Base-by-base conservation (phyloP, 2,329 filamentous ascomycete species). In the Curvularia sp. region DNA sequence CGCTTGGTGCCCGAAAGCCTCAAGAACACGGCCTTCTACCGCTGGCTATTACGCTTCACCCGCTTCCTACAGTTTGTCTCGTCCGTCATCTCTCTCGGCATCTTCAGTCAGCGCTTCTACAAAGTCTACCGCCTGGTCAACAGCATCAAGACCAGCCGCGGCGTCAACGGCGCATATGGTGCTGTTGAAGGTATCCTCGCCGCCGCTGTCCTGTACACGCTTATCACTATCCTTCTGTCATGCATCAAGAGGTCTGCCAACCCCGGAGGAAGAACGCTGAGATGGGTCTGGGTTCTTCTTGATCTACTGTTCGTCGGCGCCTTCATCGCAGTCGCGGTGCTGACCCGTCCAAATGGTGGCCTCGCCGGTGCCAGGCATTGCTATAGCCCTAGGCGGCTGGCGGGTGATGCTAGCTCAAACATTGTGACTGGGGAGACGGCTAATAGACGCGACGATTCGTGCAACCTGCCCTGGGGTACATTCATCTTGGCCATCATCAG, bases 131-230 rank as follows among this genome's bases (percentile, higher is more conserved):
- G 73, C 21, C 74, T 80, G 28, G 68, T 72, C 58, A 75, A 71
- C 63, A 69, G 50, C 28, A 68, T 73, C 64, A 74, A 72, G 47
- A 63, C 61, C 1, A 63, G 67, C 21, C 65, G 65, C 27, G 70
- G 70, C 23, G 59, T 76, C n/a, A 63, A 68, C 25, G 49, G 69
- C 21, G 71, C 76, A 36, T 77, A 74, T 41, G 73, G 76, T 23
- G 77, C 79, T 18, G 79, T 81, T 36, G 78, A 81, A 63, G 79
- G 79, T 51, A 81, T 81, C 46, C 75, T 81, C 21, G 76, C 78
- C 9, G 80, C 80, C 5, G 80, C 80, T 4, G 75, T 80, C 12
- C 61, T 78, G 6, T 81, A 82, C 70, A 80, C 77, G 0, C 64
- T 81, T 45, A 62, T 78, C 57, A 67, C 72, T 42, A 78, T 73